Conservation (phyloP, 441 rosid genomes). For the Macaranga tanarius region DNA sequence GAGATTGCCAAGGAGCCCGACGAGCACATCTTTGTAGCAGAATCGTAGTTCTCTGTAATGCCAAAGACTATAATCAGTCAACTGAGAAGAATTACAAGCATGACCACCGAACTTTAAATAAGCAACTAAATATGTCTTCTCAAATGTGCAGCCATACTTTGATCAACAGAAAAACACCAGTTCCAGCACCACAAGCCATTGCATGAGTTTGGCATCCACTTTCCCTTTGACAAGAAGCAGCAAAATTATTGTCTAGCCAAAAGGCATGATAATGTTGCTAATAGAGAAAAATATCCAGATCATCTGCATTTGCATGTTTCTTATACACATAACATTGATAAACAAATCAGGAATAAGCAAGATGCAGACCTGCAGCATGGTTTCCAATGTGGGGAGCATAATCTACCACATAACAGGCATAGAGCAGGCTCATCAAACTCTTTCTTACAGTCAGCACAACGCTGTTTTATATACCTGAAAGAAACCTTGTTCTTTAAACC, state of each 20-base stretch:
- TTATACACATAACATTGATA: slow-evolving; percentile 15
- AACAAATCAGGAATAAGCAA: slow-evolving; percentile 16
- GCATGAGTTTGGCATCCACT: slow-evolving; percentile 77
- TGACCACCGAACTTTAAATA: slow-evolving; percentile 5
- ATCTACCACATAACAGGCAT: slow-evolving; percentile 91
- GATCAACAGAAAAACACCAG: slow-evolving; percentile 82
- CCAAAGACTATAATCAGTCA: slow-evolving; percentile 26
- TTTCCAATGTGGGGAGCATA: slow-evolving; percentile 80
- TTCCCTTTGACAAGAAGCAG: slow-evolving; percentile 45
- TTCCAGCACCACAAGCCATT: slow-evolving; percentile 83
- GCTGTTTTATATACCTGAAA: slow-evolving; percentile 77
- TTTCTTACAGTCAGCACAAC: slow-evolving; percentile 62
- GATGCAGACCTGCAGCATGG: slow-evolving; percentile 84
- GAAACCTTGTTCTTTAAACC: slow-evolving; percentile 25
- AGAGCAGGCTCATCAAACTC: slow-evolving; percentile 70
- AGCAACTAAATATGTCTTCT: slow-evolving; percentile 3
- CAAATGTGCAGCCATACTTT: slow-evolving; percentile 46
- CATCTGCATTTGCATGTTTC: neutral
- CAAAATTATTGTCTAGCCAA: slow-evolving; percentile 15
- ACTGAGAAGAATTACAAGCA: neutral
- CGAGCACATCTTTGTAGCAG: slow-evolving; percentile 87
- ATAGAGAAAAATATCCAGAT: slow-evolving; percentile 7
- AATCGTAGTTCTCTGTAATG: slow-evolving; percentile 74
- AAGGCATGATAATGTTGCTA: neutral
- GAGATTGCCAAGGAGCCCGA: slow-evolving; percentile 97